A percentile compares a stretch with the other conserved stretches of the same genome.
These are phyloP conservation scores for Brettanomyces naardenensis DNA, from an alignment of 805 yeast species.

Conservation along the genomic window DNA sequence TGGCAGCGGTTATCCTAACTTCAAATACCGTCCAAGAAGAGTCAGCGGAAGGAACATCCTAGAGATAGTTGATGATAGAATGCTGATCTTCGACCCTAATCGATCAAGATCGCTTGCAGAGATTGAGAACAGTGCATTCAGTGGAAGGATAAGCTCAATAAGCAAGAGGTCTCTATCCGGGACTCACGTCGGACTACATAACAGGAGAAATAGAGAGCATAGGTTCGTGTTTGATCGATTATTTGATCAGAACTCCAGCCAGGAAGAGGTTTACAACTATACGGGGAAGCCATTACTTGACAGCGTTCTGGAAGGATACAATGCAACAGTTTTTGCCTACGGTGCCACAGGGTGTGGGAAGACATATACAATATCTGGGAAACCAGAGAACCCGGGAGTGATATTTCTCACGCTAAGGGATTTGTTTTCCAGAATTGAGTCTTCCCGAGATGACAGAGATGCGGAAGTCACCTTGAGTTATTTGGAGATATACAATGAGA, in stretches of 20 bases:
- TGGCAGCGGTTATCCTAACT: too few species aligned
- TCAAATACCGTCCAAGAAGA: too few species aligned
- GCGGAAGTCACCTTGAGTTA: conserved; percentile 64
- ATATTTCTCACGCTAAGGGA: conserved; percentile 74
- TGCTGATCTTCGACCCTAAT: conserved; percentile 78
- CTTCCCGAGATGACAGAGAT: conserved; percentile 41
- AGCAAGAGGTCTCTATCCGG: conserved; percentile 2
- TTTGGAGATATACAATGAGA: conserved; percentile 87
- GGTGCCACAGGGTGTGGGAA: conserved; percentile 99
- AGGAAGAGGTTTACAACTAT: conserved; percentile 54
- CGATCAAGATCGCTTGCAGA: conserved; percentile 2
- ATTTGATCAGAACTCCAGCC: conserved; percentile 60
- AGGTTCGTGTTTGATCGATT: conserved; percentile 75
- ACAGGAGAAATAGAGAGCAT: conserved; percentile 57
- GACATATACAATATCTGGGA: conserved; percentile 83
- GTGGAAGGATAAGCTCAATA: conserved; percentile 7
- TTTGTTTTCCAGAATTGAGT: conserved; percentile 55
- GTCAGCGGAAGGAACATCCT: too few species aligned
- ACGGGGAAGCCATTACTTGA: conserved; percentile 71
- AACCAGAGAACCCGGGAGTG: conserved; percentile 66
- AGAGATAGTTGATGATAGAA: conserved; percentile 74
- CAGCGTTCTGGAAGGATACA: conserved; percentile 73
- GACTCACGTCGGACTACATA: conserved; percentile 19
- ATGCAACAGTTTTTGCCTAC: conserved; percentile 89
- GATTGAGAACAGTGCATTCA: conserved; percentile 3